These are phyloP conservation scores for Fusarium liriodendri DNA, from an alignment of 2,329 filamentous ascomycete genomes.

Conservation along the genomic window DNA sequence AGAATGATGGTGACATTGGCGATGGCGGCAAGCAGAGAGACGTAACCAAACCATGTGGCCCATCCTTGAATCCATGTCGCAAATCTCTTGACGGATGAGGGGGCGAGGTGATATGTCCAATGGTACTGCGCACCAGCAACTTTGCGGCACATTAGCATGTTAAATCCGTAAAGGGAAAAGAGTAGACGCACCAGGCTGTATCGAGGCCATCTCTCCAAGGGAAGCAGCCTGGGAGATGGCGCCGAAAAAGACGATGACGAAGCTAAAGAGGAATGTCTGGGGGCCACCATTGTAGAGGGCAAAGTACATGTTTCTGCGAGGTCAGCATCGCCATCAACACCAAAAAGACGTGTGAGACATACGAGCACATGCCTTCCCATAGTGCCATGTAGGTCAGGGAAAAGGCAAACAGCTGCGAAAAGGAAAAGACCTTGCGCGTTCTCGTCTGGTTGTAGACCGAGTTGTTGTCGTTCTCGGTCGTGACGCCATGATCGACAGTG, in stretches of 20 bases:
- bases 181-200: conserved; percentile 26
- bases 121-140: conserved; percentile 37
- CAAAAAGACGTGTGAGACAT: not conserved
- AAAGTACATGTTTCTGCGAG: conserved; percentile 40
- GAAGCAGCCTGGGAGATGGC: conserved; percentile 39
- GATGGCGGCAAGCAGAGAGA: conserved; percentile 38
- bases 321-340: not conserved
- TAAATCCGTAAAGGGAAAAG: not conserved
- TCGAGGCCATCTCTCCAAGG: conserved; percentile 41
- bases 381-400: conserved; percentile 41
- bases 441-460: conserved; percentile 37
- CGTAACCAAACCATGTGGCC: conserved; percentile 42
- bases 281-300: conserved; percentile 40
- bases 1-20: conserved; percentile 43
- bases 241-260: conserved; percentile 41
- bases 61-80: conserved; percentile 42
- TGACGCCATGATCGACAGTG: conserved; percentile 25
- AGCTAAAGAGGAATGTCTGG: conserved; percentile 41
- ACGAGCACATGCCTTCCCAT: conserved; percentile 44
- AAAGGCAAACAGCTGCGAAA: conserved; percentile 41
- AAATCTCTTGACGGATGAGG: conserved; percentile 28
- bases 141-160: not conserved
- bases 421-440: conserved; percentile 39
- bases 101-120: conserved; percentile 41
- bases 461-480: conserved; percentile 6